Evolutionary conservation across 2,329 filamentous ascomycete genomes (phyloP), one percentile per base, ranked within the genome.

Genomic region (Penicillium corylophilum): DNA sequence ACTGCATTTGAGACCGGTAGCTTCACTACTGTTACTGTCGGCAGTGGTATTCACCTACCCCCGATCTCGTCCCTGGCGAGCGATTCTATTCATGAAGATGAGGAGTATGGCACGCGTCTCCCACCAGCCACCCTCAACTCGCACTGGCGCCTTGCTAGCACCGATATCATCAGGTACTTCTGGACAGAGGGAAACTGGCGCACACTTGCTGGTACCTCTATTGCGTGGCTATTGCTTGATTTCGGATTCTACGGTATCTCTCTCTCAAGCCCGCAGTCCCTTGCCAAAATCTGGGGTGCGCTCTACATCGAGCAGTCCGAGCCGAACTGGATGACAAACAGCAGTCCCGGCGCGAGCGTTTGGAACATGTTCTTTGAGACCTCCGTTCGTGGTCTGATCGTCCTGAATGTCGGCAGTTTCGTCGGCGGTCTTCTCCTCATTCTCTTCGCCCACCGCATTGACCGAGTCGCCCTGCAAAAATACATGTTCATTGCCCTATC

Each of bases 241-340:
- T 74, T 83, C n/a, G 78, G 78, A 13, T 83, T 82, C 56, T 82
- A 82, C 53, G 81, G 80, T 2, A 78, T 82, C 49, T 77, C 77
- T 3, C 70, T 82, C 5, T 74, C 72, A 0, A 73, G 64, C 24
- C 72, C 73, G 2, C 71, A 74, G 44, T 74, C 72, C 44, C 61
- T 75, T 8, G 70, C 71, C 4, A 74, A 73, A 48, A 73, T 71
- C 0, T 74, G 71, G 72, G 70, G 70, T 1, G 57, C 58, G 0
- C 56, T 75, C 20, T 52, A 69, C 20, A 56, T 74, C 43, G 28
- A 50, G 3, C 45, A 56, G 0, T 18, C 64, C 2, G 59, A 64
- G 3, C 72, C 72, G 8, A 57, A 58, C 23, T 75, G 73, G 73
- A 55, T 66, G 57, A 75, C 69, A 2, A 57, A 70, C 28, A 64